These are phyloP conservation scores for Amanita rubescens DNA, from an alignment of 768 basidiomycete species.

Conservation along the genomic window DNA sequence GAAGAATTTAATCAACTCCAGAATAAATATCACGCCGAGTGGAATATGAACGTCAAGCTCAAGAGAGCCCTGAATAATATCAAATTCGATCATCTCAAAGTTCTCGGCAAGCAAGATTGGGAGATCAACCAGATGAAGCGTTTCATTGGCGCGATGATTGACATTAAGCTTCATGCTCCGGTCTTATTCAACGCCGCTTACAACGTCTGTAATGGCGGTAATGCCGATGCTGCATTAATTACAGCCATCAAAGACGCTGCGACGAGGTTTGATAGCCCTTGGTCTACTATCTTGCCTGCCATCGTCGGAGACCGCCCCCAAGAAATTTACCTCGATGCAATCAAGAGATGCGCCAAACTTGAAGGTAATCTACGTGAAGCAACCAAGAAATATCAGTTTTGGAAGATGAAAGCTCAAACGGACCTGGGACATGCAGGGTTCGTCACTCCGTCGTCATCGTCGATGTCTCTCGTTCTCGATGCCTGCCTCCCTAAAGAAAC, in stretches of 20 bases:
- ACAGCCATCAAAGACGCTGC: neutral
- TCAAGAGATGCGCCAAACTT: neutral
- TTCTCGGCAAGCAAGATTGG: neutral
- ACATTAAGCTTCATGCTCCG: neutral
- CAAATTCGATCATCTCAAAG: neutral
- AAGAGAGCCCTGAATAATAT: neutral
- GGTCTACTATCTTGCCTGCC: neutral
- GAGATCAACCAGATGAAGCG: neutral
- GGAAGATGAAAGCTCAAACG: slow-evolving; percentile 4
- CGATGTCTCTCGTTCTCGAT: neutral
- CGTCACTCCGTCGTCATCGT: slow-evolving; percentile 1
- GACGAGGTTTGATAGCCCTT: neutral
- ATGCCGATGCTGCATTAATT: neutral
- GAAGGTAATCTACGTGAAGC: neutral
- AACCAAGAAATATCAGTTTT: neutral
- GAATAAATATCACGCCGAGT: neutral
- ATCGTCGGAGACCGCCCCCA: neutral
- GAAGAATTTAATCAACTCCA: neutral
- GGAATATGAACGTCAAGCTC: neutral
- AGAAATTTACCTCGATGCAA: neutral
- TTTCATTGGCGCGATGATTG: neutral
- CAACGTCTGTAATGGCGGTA: neutral
- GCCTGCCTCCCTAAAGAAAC: neutral
- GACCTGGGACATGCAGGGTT: neutral
- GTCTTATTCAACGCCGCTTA: neutral